Evolutionary conservation across 805 yeast species (phyloP), one percentile per base, ranked within the genome.

Genomic region (Candida oleophila): DNA sequence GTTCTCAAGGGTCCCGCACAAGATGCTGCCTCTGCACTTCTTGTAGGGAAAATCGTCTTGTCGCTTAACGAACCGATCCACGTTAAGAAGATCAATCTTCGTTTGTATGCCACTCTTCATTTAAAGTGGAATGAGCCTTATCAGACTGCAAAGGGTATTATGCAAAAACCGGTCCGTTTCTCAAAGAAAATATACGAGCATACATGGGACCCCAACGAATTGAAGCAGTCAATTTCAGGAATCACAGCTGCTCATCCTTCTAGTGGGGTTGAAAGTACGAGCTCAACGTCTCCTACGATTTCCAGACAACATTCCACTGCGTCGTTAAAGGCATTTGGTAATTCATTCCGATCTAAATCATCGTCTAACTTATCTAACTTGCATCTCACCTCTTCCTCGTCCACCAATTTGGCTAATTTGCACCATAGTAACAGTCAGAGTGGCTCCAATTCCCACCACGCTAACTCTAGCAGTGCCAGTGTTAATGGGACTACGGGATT

Each of bases 41-140:
- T 94, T 22, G 69, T 85, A 1, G 99, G 99, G 3, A 81, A 81
- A 9, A 82, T 94, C 20, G 90, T 85, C 1, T 65, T 94, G 21
- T 77, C 91, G 0, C 81, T 88, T 0, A 73, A 76, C 11, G 98
- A 92, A 53, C 88, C 96, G 2, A 68, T 89, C 46, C 66, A 81
- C 14, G 75, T 92, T 43, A 85, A 81, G 59, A 80, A 77, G 53
- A 65, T 94, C 50, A 64, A 80, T 3, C 65, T 94, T 45, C 78
- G 82, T 50, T 62, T 94, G 20, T 78, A 80, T 46, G 89, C 91
- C 2, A 83, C 83, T 1, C 60, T 90, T 45, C 76, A 83, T 43
- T 61, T 89, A 42, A 78, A 81, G 53, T 83, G 89, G 81, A 76
- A 77, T 0, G 89, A 86, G 14, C 68, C 71, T 14, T 66, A 65